Conservation (phyloP, 371 early-diverging fungal genomes). For the Mucor velutinosus region DNA sequence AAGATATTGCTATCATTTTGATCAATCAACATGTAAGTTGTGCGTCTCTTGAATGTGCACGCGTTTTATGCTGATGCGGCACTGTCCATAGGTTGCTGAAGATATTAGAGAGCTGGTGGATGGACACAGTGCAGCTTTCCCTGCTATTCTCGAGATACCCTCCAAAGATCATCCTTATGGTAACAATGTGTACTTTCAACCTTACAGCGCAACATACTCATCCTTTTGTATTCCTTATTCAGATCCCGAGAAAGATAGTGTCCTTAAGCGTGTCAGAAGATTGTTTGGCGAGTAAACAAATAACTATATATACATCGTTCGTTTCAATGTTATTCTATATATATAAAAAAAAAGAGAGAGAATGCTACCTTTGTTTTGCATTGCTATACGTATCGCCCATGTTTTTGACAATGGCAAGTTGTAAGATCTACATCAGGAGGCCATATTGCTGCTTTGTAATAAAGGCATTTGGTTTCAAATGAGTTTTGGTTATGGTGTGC, state of each 20-base stretch:
- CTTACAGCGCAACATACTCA: background rate
- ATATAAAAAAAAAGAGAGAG: background rate
- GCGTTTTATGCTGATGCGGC: background rate
- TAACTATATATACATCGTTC: background rate
- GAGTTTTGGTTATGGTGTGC: background rate
- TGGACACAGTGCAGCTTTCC: conserved; percentile 90
- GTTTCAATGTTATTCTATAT: background rate
- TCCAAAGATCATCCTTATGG: conserved; percentile 98
- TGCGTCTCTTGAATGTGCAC: background rate
- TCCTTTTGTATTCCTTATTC: conserved; percentile 8
- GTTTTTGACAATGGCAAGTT: background rate
- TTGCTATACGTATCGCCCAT: background rate
- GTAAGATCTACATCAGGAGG: background rate
- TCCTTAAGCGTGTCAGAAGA: conserved; percentile 93
- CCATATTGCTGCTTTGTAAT: background rate
- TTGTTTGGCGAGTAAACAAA: conserved; percentile 79
- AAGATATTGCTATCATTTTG: conserved; percentile 97
- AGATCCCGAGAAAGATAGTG: conserved; percentile 91
- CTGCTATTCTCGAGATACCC: conserved; percentile 97
- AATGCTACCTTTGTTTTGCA: background rate
- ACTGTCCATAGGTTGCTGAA: conserved; percentile 80
- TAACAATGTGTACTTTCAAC: conserved; percentile 30
- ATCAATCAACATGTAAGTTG: conserved; percentile 94
- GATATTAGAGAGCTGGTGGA: conserved; percentile 90
- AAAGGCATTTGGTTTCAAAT: background rate